Evolutionary conservation across 2,329 filamentous ascomycete genomes (phyloP), one percentile per base, ranked within the genome.

Genomic region (Scortechinia acanthostroma): DNA sequence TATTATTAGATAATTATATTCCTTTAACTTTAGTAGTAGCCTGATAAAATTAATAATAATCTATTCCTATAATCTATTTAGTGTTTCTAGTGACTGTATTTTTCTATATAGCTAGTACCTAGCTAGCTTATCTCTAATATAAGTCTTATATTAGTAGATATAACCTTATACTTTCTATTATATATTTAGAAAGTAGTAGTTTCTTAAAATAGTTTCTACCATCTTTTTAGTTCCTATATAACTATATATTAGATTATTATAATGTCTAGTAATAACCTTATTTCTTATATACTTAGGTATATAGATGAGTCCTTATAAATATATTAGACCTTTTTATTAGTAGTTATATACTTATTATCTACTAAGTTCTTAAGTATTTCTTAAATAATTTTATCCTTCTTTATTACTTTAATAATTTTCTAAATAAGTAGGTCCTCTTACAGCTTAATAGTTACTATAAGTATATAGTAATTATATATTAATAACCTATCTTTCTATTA

Each of bases 151-250:
- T 6, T 40, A 15, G 13, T 19, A 6, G 10, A 40, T 19, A 40
- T 40, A 40, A 40, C 20, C 35, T 40, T 40, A 17, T 6, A 40
- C 17, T 6, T 10, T 40, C 35, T 40, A 15, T 17, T n/a, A n/a
- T 30, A n/a, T 30, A 30, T 30, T 30, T 30, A n/a, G 25, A n/a
- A 30, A 30, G 25, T 30, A 30, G 25, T 30, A 30, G 25, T 30
- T 30, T n/a, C 25, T 30, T n/a, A 30, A 10, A n/a, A 30, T 30
- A 10, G 10, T 10, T 30, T 30, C 25, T 30, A n/a, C 25, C 10
- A n/a, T 30, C n/a, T 30, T 30, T 30, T 30, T n/a, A 10, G 35
- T 19, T 40, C 35, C 35, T 6, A 19, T 6, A 19, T 40, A 17
- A 6, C 10, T 17, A 6, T 13, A 19, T 6, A 19, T 6, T 10